phyloP scores from a whole-genome alignment of 352 stramenopile species.

The Albugo candida region DNA sequence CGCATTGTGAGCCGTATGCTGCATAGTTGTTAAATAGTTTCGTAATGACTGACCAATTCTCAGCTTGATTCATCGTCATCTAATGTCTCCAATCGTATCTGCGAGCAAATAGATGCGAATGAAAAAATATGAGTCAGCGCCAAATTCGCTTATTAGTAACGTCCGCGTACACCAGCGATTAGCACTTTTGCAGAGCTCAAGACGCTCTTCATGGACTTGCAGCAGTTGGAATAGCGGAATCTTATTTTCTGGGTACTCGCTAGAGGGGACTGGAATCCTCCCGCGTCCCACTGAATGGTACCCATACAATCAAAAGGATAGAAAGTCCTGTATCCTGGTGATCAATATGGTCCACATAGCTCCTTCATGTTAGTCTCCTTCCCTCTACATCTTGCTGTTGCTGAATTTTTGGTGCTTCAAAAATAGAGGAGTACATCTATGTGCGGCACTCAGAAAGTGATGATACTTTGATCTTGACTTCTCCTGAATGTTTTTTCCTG shows the following conservation, averaged over 20 bases:
- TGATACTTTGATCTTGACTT: not conserved
- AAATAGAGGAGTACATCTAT: not conserved
- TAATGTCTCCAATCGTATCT: constrained; percentile 35
- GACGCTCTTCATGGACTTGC: too few relatives aligned
- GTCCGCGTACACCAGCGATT: not conserved
- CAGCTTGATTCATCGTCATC: constrained; percentile 31
- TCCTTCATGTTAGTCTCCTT: too few relatives aligned
- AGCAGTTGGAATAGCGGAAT: too few relatives aligned
- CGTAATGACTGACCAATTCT: constrained; percentile 47
- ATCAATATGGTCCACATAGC: too few relatives aligned
- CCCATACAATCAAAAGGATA: too few relatives aligned
- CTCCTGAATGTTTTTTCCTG: not conserved
- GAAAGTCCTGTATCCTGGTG: too few relatives aligned
- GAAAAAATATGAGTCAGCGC: not conserved
- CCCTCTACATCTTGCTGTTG: too few relatives aligned
- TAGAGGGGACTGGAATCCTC: too few relatives aligned
- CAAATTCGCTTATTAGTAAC: not conserved
- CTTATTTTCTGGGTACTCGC: too few relatives aligned
- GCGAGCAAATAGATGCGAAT: not conserved
- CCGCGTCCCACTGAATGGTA: too few relatives aligned
- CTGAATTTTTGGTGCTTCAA: not conserved
- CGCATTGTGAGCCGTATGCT: constrained; percentile 59
- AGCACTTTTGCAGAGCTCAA: too few relatives aligned
- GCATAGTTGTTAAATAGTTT: constrained; percentile 50
- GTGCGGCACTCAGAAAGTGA: not conserved